A percentile compares a stretch with the other conserved stretches of the same genome.
Conservation (phyloP, 352 stramenopile genomes). For the Phytophthora agathidicida region DNA sequence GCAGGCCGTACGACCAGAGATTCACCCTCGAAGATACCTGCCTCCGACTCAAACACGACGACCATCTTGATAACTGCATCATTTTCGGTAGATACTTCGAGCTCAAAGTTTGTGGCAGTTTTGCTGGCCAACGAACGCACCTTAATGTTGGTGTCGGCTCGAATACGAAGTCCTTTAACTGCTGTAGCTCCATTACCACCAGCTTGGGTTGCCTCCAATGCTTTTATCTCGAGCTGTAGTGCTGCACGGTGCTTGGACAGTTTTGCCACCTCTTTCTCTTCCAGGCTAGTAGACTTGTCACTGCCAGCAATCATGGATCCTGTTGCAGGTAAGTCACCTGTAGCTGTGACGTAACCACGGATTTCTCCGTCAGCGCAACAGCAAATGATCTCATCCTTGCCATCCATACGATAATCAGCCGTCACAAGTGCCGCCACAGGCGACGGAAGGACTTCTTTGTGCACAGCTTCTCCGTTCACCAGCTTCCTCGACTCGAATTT, state of each 20-base stretch:
- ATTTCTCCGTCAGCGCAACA: slow-evolving; percentile 84
- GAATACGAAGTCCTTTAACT: slow-evolving; percentile 59
- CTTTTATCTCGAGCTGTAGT: slow-evolving; percentile 80
- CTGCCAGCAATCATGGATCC: slow-evolving; percentile 20
- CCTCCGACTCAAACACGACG: slow-evolving; percentile 86
- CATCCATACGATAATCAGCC: slow-evolving; percentile 90
- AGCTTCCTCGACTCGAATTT: slow-evolving; percentile 81
- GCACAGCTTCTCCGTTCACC: slow-evolving; percentile 85
- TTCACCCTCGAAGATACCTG: slow-evolving; percentile 87
- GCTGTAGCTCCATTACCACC: slow-evolving; percentile 12
- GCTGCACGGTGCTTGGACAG: slow-evolving; percentile 82
- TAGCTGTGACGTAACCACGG: slow-evolving; percentile 62
- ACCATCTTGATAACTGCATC: slow-evolving; percentile 91
- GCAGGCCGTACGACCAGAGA: slow-evolving; percentile 71
- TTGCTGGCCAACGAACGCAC: slow-evolving; percentile 64
- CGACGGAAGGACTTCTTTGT: slow-evolving; percentile 77
- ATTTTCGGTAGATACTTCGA: slow-evolving; percentile 85
- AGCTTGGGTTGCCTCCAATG: slow-evolving; percentile 58
- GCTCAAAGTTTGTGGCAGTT: slow-evolving; percentile 64
- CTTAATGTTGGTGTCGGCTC: slow-evolving; percentile 61
- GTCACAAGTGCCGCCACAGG: slow-evolving; percentile 73
- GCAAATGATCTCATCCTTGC: slow-evolving; percentile 90
- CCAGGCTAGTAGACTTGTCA: slow-evolving; percentile 52
- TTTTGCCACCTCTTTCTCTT: slow-evolving; percentile 83
- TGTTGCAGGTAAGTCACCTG: slow-evolving; percentile 45